Percentiles rank a stretch among this genome's conserved stretches.
phyloP scores from a whole-genome alignment of 192 early-diverging fungal genomes.

The Oehlia diaphana region DNA sequence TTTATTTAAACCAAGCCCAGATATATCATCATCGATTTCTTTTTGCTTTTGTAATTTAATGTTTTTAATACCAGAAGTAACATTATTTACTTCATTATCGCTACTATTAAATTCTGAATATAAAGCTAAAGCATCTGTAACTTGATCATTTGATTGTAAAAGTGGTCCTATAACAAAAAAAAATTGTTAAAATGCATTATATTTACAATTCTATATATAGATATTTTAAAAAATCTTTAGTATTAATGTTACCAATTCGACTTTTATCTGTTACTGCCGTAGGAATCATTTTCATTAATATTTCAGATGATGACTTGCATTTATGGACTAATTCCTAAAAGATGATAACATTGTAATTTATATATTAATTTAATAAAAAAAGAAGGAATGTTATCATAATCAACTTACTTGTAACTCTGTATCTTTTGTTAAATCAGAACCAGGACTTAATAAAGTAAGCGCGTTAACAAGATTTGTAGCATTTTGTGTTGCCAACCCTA shows the following conservation, averaged over 20 bases:
- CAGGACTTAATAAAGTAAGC: background rate
- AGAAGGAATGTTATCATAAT: background rate
- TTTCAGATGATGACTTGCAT: constrained; percentile 1
- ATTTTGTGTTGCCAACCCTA: constrained; percentile 19
- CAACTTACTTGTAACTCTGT: constrained; percentile 12
- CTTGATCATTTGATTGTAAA: constrained; percentile 23
- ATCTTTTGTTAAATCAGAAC: background rate
- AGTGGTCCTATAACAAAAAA: background rate
- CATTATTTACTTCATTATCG: background rate
- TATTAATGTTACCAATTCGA: constrained; percentile 6
- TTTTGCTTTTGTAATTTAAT: constrained; percentile 7
- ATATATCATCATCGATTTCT: background rate
- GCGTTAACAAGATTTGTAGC: constrained; percentile 21
- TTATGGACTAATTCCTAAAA: constrained; percentile 8
- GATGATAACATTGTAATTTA: background rate
- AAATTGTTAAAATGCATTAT: background rate
- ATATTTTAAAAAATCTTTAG: background rate
- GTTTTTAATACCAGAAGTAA: background rate
- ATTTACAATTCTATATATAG: background rate
- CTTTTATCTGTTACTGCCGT: background rate
- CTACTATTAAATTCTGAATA: constrained; percentile 1
- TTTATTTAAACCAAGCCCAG: background rate
- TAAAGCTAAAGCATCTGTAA: background rate
- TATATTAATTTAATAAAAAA: background rate
- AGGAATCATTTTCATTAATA: constrained; percentile 19